phyloP scores from a whole-genome alignment of 495 filamentous ascomycete genomes.

The Friedmanniomyces simplex region DNA sequence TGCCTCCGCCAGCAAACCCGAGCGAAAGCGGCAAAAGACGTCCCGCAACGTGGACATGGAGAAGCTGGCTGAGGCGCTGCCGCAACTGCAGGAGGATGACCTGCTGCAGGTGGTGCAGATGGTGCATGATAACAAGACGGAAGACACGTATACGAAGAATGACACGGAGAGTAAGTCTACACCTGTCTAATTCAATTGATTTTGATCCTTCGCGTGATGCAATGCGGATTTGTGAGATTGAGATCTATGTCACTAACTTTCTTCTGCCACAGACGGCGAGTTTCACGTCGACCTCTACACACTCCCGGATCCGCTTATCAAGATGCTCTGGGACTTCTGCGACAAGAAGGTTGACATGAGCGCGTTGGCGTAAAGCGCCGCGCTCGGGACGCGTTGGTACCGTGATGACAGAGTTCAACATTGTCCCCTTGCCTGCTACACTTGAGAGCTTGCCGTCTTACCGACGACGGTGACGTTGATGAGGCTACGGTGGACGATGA shows the following conservation, averaged over 20 bases:
- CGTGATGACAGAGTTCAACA: background rate
- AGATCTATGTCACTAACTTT: background rate
- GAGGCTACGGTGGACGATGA: too few species aligned
- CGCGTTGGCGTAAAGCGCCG: background rate
- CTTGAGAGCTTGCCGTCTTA: too few species aligned
- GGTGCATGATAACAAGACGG: conserved; percentile 90
- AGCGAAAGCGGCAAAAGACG: conserved; percentile 68
- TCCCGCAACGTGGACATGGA: conserved; percentile 74
- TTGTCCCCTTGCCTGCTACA: too few species aligned
- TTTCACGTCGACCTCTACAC: conserved; percentile 98
- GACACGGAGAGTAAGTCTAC: conserved; percentile 74
- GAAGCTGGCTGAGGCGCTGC: conserved; percentile 89
- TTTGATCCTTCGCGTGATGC: background rate
- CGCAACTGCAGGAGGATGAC: conserved; percentile 76
- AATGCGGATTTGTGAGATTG: background rate
- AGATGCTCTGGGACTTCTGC: conserved; percentile 90
- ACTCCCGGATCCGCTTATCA: conserved; percentile 66
- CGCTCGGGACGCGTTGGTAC: background rate
- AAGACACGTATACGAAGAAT: conserved; percentile 91
- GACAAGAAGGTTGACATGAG: conserved; percentile 22
- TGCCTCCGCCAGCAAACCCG: conserved; percentile 47
- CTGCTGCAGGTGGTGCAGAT: conserved; percentile 91
- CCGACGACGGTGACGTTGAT: too few species aligned
- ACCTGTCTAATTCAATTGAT: background rate
- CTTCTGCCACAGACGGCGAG: conserved; percentile 60